Base-by-base conservation (phyloP, 495 filamentous ascomycete species). In the Annulohypoxylon bovei region DNA sequence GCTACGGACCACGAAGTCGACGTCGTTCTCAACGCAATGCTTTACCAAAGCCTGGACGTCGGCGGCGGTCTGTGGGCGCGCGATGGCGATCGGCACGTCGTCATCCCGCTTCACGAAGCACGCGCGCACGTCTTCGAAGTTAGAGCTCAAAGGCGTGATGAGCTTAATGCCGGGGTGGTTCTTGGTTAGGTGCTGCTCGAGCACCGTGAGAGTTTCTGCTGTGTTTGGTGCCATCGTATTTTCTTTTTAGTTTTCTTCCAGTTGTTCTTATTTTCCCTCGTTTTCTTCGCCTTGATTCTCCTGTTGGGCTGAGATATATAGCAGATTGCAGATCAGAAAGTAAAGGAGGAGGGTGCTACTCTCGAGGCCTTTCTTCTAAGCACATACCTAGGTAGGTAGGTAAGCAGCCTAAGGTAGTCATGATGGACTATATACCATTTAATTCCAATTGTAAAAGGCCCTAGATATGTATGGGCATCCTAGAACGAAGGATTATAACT, bases 61-160 rank as follows among this genome's bases (percentile, higher is more conserved):
- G 28, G 28, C 28, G 7, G 14, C 50, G 14, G 50, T 33, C 28
- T 23, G 50, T 1, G 50, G 50, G 22, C 50, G 50, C 18, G 6
- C 50, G 30, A 54, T 35, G 28, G 50, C 50, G 6, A 54, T 14
- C 11, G 50, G 28, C 2, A 20, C 22, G n/a, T 20, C n/a, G 1
- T 35, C 8, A 0, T 54, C 50, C 2, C 50, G 50, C n/a, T 54
- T 54, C 1, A 54, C 28, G 28, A 37, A 54, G n/a, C 50, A 54
- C n/a, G 50, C 28, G 28, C 50, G 50, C 50, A 54, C 50, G 8
- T 6, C 30, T 22, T 54, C 50, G 6, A 54, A 54, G 6, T 54
- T 28, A n/a, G 50, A n/a, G 16, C 28, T 54, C 3, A n/a, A 54
- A 1, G 28, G 50, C 1, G 50, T 54, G 50, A 54, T 18, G n/a